A percentile compares a stretch with the other conserved stretches of the same genome.
Conservation (phyloP, 345 rosid species). For the Erodium maritimum region DNA sequence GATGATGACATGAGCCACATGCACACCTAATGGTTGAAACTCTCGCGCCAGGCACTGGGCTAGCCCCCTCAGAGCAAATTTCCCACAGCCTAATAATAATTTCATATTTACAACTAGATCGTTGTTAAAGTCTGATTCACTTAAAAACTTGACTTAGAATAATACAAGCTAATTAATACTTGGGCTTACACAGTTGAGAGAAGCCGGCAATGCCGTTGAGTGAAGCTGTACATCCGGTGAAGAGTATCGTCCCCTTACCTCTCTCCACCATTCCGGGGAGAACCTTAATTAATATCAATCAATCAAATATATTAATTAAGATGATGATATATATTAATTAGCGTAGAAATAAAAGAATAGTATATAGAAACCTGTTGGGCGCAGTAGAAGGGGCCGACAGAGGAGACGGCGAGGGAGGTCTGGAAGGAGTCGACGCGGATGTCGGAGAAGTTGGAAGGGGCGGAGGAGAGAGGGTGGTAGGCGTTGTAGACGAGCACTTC, state of each 20-base stretch:
- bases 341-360: background rate
- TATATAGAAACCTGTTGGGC: conserved; percentile 55
- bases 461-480: conserved; percentile 30
- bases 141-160: too few species aligned
- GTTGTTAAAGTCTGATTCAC: too few species aligned
- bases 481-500: conserved; percentile 91
- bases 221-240: conserved; percentile 91
- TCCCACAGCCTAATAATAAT: conserved; percentile 57
- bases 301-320: background rate
- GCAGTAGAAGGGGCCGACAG: conserved; percentile 67
- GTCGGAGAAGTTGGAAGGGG: conserved; percentile 53
- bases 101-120: background rate
- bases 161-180: too few species aligned
- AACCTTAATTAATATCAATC: conserved; percentile 20
- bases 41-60: conserved; percentile 80
- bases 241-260: conserved; percentile 81
- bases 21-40: conserved; percentile 66
- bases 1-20: conserved; percentile 78
- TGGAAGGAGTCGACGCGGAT: conserved; percentile 61
- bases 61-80: conserved; percentile 76
- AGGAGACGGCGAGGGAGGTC: conserved; percentile 65
- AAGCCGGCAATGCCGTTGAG: conserved; percentile 74
- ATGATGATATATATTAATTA: background rate
- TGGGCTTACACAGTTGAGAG: conserved; percentile 60
- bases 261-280: conserved; percentile 85